Conservation (phyloP, 2,329 filamentous ascomycete genomes). For the Bimuria novae-zelandiae region DNA sequence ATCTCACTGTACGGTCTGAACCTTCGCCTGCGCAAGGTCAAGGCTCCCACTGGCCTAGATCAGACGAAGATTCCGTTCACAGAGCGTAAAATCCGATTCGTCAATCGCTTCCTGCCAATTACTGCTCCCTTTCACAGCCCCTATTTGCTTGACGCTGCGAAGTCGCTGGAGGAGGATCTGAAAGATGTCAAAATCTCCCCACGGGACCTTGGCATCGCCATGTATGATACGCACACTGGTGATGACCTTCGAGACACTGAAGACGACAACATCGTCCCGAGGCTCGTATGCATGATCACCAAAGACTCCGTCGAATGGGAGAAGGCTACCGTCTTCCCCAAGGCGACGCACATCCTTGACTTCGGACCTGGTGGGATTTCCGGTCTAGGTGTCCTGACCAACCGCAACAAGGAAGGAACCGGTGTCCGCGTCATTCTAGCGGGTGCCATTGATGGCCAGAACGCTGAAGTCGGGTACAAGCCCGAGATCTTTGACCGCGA, state of each 20-base stretch:
- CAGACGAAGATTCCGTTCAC: slow-evolving; percentile 94
- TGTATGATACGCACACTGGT: slow-evolving; percentile 80
- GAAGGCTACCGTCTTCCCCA: slow-evolving; percentile 85
- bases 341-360: slow-evolving; percentile 91
- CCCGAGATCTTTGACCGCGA: slow-evolving; percentile 96
- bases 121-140: slow-evolving; percentile 98
- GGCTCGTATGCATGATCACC: slow-evolving; percentile 89
- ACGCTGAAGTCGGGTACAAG: slow-evolving; percentile 94
- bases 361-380: slow-evolving; percentile 97
- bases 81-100: slow-evolving; percentile 93
- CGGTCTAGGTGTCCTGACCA: slow-evolving; percentile 91
- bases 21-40: slow-evolving; percentile 91
- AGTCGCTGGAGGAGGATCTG: slow-evolving; percentile 84
- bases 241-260: slow-evolving; percentile 76
- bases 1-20: slow-evolving; percentile 97
- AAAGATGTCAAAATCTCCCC: slow-evolving; percentile 78
- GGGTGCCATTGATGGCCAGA: slow-evolving; percentile 88
- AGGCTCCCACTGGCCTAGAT: slow-evolving; percentile 94
- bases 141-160: slow-evolving; percentile 81
- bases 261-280: slow-evolving; percentile 77
- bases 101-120: slow-evolving; percentile 95
- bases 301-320: slow-evolving; percentile 96
- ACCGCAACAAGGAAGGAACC: slow-evolving; percentile 98
- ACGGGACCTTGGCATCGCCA: slow-evolving; percentile 76
- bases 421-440: slow-evolving; percentile 96